These are phyloP conservation scores for Glaciozyma martinii DNA, from an alignment of 768 basidiomycete genomes.

Conservation along the genomic window DNA sequence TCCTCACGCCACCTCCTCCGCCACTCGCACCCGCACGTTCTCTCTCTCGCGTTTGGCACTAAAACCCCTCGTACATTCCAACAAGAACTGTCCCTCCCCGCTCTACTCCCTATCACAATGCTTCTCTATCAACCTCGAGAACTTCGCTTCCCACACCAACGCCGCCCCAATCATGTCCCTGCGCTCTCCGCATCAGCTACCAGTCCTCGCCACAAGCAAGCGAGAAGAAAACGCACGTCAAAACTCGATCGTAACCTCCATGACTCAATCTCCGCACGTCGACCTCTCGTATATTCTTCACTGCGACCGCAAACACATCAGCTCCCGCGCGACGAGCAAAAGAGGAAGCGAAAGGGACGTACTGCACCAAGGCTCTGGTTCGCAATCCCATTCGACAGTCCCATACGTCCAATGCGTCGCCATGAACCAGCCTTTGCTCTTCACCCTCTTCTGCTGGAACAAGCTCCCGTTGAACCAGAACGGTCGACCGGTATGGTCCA, in stretches of 20 bases:
- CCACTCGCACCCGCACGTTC: no score
- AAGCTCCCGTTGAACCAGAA: background rate
- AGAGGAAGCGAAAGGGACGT: no score
- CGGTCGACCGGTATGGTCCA: background rate
- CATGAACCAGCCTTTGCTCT: background rate
- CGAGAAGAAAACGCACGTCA: background rate
- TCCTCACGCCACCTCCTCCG: no score
- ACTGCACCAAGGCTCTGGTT: background rate
- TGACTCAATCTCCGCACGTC: background rate
- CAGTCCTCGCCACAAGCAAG: background rate
- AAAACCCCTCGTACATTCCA: no score
- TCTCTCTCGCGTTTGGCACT: no score
- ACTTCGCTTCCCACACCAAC: background rate
- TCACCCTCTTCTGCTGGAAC: background rate
- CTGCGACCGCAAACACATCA: no score
- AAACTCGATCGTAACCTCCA: background rate
- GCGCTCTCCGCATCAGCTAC: background rate
- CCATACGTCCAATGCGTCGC: background rate
- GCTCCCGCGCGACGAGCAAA: no score
- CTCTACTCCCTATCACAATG: background rate
- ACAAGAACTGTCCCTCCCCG: no score
- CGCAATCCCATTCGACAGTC: background rate
- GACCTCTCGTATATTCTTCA: background rate
- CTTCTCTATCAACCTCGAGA: background rate
- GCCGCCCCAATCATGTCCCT: background rate